phyloP scores from a whole-genome alignment of 192 early-diverging fungal species.

The Coemansia erecta region DNA sequence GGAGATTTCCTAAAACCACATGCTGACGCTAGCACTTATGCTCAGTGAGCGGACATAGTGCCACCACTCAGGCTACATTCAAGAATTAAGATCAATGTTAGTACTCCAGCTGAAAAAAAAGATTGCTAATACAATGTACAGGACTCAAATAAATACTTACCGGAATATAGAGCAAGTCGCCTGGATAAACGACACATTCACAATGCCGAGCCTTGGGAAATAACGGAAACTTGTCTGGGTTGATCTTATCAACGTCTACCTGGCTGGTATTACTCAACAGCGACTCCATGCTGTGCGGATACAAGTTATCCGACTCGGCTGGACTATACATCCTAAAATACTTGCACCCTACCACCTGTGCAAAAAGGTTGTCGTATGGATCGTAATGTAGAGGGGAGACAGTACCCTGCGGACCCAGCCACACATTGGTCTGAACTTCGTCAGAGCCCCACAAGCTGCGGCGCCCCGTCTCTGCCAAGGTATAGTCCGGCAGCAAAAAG shows the following conservation, averaged over 20 bases:
- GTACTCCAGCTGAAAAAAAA: slow-evolving; percentile 4
- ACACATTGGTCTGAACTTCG: slow-evolving; percentile 57
- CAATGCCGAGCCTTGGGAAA: slow-evolving; percentile 60
- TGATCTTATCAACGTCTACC: slow-evolving; percentile 68
- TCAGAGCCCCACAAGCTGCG: slow-evolving; percentile 7
- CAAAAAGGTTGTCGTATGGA: slow-evolving; percentile 76
- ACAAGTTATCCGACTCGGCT: slow-evolving; percentile 58
- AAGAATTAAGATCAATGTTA: slow-evolving; percentile 1
- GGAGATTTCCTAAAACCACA: slow-evolving; percentile 70
- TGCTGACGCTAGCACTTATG: slow-evolving; percentile 79
- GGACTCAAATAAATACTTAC: too few species aligned
- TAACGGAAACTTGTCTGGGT: slow-evolving; percentile 55
- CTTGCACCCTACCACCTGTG: slow-evolving; percentile 81
- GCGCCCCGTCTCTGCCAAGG: slow-evolving; percentile 53
- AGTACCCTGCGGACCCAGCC: slow-evolving; percentile 82
- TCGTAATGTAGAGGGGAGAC: slow-evolving; percentile 86
- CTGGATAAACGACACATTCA: slow-evolving; percentile 70
- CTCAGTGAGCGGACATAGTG: slow-evolving; percentile 79
- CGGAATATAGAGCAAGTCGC: slow-evolving; percentile 86
- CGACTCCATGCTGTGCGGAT: slow-evolving; percentile 55
- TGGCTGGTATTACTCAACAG: slow-evolving; percentile 73
- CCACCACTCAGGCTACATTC: slow-evolving; percentile 76
- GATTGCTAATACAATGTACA: too few species aligned
- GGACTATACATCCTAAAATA: slow-evolving; percentile 74
- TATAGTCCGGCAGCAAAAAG: slow-evolving; percentile 78